These are phyloP conservation scores for Linnemannia zychae DNA, from an alignment of 192 early-diverging fungal species.

Conservation along the genomic window DNA sequence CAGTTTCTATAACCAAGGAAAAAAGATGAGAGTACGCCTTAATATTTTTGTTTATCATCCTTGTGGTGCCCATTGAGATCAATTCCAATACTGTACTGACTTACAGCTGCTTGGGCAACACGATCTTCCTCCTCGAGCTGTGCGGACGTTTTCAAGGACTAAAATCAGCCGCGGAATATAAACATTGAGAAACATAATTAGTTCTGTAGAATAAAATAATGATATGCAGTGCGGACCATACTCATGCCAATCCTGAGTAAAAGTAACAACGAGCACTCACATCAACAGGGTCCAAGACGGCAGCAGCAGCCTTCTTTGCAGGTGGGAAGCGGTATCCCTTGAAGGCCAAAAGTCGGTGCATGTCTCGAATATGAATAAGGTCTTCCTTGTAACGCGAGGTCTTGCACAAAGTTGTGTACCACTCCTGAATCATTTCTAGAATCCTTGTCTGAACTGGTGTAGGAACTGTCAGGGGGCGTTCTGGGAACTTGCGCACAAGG, in stretches of 20 bases:
- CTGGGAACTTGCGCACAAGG: conserved; percentile 94
- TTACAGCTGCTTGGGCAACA: conserved; percentile 84
- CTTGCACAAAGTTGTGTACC: conserved; percentile 91
- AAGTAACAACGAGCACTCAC: conserved; percentile 28
- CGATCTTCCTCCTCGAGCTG: conserved; percentile 97
- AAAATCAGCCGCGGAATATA: conserved; percentile 13
- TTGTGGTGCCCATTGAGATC: too few species aligned
- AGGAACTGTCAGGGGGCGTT: conserved; percentile 80
- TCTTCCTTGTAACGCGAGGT: conserved; percentile 94
- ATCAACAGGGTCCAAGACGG: conserved; percentile 72
- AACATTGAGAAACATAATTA: conserved; percentile 6
- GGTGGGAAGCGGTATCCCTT: conserved; percentile 90
- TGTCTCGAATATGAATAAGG: conserved; percentile 94
- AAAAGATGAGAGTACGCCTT: background rate
- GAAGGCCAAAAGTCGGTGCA: conserved; percentile 90
- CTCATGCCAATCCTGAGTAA: background rate
- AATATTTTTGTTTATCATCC: background rate
- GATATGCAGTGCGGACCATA: background rate
- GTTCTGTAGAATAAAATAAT: conserved; percentile 17
- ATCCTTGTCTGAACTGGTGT: conserved; percentile 88
- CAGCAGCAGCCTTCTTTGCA: conserved; percentile 68
- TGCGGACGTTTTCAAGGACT: conserved; percentile 90
- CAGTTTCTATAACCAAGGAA: conserved; percentile 75
- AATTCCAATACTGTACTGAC: background rate
- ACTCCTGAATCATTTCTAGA: conserved; percentile 93